Evolutionary conservation across 805 yeast genomes (phyloP).

Genomic region (Osmozyma mogii): DNA sequence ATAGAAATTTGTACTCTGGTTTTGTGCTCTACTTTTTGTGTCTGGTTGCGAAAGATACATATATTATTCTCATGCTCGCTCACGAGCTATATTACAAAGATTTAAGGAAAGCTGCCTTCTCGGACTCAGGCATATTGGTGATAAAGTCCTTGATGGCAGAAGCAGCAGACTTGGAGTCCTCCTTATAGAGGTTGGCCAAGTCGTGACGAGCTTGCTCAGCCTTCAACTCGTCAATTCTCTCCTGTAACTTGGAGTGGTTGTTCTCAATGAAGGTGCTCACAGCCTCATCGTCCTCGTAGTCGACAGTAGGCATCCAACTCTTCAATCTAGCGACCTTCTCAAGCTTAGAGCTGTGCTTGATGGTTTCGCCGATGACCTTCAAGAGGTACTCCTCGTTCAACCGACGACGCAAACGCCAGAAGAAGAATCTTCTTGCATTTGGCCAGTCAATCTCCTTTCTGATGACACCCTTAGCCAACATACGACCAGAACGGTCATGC

Average conservation of each 20-base stretch:
- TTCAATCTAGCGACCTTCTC: conserved; percentile 82
- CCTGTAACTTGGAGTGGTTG: conserved; percentile 56
- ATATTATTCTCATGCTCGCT: no score
- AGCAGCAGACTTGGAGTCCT: conserved; percentile 23
- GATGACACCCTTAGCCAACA: conserved; percentile 91
- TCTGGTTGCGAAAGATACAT: no score
- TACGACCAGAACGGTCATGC: conserved; percentile 96
- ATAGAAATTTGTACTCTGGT: no score
- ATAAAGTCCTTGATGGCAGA: conserved; percentile 30
- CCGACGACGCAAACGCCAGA: conserved; percentile 98
- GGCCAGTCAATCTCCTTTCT: conserved; percentile 79
- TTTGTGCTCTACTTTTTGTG: no score
- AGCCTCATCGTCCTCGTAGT: conserved; percentile 62
- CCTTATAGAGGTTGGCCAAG: conserved; percentile 43
- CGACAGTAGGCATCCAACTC: conserved; percentile 77
- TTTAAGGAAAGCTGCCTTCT: conserved; percentile 20
- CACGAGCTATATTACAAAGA: conserved; percentile 10
- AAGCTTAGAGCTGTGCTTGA: conserved; percentile 51
- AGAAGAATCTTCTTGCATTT: conserved; percentile 89
- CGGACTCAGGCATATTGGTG: conserved; percentile 26
- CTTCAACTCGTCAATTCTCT: conserved; percentile 55
- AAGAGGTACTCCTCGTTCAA: conserved; percentile 85
- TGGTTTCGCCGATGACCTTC: conserved; percentile 59
- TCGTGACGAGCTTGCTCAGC: conserved; percentile 59
- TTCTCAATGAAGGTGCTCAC: conserved; percentile 84